phyloP scores from a whole-genome alignment of 345 rosid species.

The Euphorbia tirucalli region DNA sequence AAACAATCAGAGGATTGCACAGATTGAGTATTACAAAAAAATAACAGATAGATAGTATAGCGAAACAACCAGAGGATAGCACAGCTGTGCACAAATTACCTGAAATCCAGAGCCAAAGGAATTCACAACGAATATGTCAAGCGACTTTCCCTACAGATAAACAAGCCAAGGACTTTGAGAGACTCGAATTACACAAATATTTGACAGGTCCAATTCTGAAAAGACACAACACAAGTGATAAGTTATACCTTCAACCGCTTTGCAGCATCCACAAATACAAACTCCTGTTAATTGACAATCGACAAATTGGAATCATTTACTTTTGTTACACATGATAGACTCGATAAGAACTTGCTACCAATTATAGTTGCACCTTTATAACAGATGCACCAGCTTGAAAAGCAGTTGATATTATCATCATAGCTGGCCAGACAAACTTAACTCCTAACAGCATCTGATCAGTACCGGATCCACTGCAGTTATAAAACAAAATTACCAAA shows the following conservation, averaged over 20 bases:
- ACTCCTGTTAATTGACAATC: conserved; percentile 56
- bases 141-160: conserved; percentile 69
- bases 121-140: conserved; percentile 90
- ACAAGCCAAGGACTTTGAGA: conserved; percentile 12
- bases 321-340: conserved; percentile 16
- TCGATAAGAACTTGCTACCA: conserved; percentile 7
- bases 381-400: conserved; percentile 84
- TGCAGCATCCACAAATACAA: conserved; percentile 62
- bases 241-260: conserved; percentile 58
- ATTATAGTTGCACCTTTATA: conserved; percentile 52
- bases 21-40: not conserved
- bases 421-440: conserved; percentile 62
- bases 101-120: conserved; percentile 96
- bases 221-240: not conserved
- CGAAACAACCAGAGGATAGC: not conserved
- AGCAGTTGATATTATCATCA: conserved; percentile 80
- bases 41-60: not conserved
- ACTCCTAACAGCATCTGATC: conserved; percentile 52
- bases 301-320: conserved; percentile 20
- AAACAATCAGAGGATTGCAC: not conserved
- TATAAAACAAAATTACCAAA: conserved; percentile 5
- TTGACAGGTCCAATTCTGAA: conserved; percentile 1
- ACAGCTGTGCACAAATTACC: conserved; percentile 38
- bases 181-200: conserved; percentile 15
- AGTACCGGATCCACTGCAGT: conserved; percentile 70